Conservation (phyloP, 306 rosid species). For the Cucurbita maxima region DNA sequence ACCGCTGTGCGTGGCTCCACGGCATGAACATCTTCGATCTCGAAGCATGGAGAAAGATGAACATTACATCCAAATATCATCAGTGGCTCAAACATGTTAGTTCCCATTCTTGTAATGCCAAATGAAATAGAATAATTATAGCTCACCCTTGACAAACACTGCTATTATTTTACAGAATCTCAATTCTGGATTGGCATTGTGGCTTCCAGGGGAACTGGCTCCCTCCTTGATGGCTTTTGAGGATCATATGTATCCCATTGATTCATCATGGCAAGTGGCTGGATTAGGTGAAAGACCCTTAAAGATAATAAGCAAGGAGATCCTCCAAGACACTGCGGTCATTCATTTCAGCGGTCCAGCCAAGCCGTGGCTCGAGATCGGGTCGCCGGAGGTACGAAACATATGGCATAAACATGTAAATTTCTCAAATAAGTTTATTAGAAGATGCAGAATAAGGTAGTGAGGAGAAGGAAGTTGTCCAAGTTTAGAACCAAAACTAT, state of each 20-base stretch:
- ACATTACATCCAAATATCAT: slow-evolving; percentile 48
- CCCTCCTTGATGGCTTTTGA: slow-evolving; percentile 65
- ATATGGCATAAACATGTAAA: slow-evolving; percentile 67
- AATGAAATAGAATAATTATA: not conserved
- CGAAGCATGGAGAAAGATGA: slow-evolving; percentile 73
- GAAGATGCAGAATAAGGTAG: slow-evolving; percentile 56
- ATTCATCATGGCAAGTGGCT: slow-evolving; percentile 48
- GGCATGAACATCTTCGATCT: slow-evolving; percentile 74
- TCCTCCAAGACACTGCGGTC: slow-evolving; percentile 44
- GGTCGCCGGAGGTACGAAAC: slow-evolving; percentile 56
- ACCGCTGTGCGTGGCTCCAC: slow-evolving; percentile 56
- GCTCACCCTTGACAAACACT: not conserved
- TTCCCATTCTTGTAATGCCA: not conserved
- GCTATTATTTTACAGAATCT: slow-evolving; percentile 39
- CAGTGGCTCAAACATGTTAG: slow-evolving; percentile 72
- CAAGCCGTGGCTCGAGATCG: slow-evolving; percentile 93
- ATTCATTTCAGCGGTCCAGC: slow-evolving; percentile 92
- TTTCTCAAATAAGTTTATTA: slow-evolving; percentile 50
- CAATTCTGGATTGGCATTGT: slow-evolving; percentile 33
- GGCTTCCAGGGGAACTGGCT: slow-evolving; percentile 73
- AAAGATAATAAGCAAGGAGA: slow-evolving; percentile 15
- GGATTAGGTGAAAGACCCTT: slow-evolving; percentile 40
- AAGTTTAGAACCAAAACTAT: slow-evolving; percentile 16
- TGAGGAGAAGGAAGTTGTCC: slow-evolving; percentile 37
- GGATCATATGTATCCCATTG: slow-evolving; percentile 63